phyloP scores from a whole-genome alignment of 2,329 filamentous ascomycete species.

The Kalmusia sp. region DNA sequence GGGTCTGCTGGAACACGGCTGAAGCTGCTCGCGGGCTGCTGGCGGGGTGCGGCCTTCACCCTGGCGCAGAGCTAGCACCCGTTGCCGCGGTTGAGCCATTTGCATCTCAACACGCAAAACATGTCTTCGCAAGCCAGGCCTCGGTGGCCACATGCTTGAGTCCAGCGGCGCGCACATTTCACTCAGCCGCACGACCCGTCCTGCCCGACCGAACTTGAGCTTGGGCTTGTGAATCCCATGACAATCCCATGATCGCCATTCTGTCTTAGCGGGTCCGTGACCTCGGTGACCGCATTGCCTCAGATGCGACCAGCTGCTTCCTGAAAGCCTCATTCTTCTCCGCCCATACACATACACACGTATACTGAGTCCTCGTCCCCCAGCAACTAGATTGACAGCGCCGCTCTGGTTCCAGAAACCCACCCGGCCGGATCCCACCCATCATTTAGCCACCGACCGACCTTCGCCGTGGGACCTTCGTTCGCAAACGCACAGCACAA shows the following conservation, averaged over 20 bases:
- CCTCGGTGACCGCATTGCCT: slow-evolving; percentile 16
- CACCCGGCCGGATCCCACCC: too few relatives aligned
- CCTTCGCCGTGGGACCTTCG: too few relatives aligned
- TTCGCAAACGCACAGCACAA: too few relatives aligned
- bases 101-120: slow-evolving; percentile 15
- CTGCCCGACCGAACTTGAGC: too few relatives aligned
- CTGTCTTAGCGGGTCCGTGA: slow-evolving; percentile 5
- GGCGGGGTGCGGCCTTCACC: neutral
- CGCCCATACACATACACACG: neutral
- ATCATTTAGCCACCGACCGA: too few relatives aligned
- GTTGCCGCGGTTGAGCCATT: neutral
- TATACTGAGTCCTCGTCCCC: neutral
- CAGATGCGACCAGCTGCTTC: neutral
- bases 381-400: too few relatives aligned
- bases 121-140: slow-evolving; percentile 8
- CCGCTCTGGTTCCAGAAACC: too few relatives aligned
- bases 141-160: neutral
- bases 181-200: neutral
- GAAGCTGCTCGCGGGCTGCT: too few relatives aligned
- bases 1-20: neutral
- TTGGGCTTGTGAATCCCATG: slow-evolving; percentile 8
- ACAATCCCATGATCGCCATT: slow-evolving; percentile 1
- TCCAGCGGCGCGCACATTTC: too few relatives aligned
- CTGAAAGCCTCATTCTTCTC: neutral
- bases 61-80: neutral